Evolutionary conservation across 2,329 filamentous ascomycete species (phyloP), one percentile per base, ranked within the genome.

Genomic region (Aspergillus fumigatus): DNA sequence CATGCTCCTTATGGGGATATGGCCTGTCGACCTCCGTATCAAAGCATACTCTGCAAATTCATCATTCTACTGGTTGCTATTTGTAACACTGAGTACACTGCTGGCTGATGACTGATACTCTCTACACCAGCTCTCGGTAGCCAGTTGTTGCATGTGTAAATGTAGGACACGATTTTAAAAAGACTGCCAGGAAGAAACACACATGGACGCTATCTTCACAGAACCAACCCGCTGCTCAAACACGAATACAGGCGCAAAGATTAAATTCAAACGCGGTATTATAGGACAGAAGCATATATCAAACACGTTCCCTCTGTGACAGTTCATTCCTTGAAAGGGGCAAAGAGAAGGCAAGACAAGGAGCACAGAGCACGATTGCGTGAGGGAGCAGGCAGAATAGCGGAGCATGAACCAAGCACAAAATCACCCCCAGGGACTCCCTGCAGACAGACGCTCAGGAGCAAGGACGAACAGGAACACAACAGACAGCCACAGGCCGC

Each of bases 401-500:
- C 43, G 14, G 14, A 25, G 19, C 43, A 47, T 11, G 52, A 50
- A 41, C 48, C 50, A 52, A 56, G 32, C 23, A 32, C 51, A 48
- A 47, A 47, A 53, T 53, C 51, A 53, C 45, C 51, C 53, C 38
- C 35, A 40, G 50, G 47, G 43, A 55, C 51, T 21, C 50, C 53
- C 35, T 47, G 51, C 27, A 53, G 27, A 52, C 23, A 19, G 41
- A 32, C n/a, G 23, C 45, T 29, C 10, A 40, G 43, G 27, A 54
- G 49, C 25, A 29, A 26, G 27, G 35, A 52, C 43, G 21, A 53
- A 54, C 35, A 26, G 51, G 40, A 43, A 9, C 11, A 55, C 53
- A 53, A 48, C 26, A 45, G 5, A 50, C 55, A 59, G 53, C 60
- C 58, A 50, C 53, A 58, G 56, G 56, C 56, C 48, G 53, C 58